Percentiles rank a stretch among this genome's conserved stretches.
These are phyloP conservation scores for Trichoderma breve DNA, from an alignment of 2,329 filamentous ascomycete species.

Conservation along the genomic window DNA sequence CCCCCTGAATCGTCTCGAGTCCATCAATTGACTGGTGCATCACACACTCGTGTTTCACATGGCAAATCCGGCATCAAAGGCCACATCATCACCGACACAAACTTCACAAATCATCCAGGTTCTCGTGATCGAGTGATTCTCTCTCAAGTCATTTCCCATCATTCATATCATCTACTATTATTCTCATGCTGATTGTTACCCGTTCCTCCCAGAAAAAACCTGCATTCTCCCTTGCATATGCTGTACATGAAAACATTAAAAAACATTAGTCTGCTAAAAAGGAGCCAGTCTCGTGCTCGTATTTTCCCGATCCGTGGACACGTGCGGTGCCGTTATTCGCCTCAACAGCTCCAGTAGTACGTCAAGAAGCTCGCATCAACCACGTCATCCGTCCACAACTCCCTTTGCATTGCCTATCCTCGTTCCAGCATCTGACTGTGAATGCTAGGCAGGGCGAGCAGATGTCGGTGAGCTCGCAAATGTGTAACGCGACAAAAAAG, in stretches of 20 bases:
- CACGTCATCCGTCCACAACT: not conserved
- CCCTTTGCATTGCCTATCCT: not conserved
- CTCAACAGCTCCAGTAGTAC: not conserved
- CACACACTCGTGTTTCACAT: not conserved
- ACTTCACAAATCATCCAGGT: not conserved
- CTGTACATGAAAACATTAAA: slow-evolving; percentile 23
- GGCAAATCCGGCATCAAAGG: not conserved
- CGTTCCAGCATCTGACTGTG: not conserved
- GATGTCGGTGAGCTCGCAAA: not conserved
- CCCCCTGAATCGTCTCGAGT: not conserved
- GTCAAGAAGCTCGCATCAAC: not conserved
- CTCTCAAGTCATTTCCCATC: slow-evolving; percentile 3
- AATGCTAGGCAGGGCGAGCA: not conserved
- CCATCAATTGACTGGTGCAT: not conserved
- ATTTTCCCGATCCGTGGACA: not conserved
- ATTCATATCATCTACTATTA: slow-evolving; percentile 16
- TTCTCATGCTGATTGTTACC: slow-evolving; percentile 21
- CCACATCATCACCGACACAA: not conserved
- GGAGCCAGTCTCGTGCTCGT: slow-evolving; percentile 13
- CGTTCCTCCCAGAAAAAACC: slow-evolving; percentile 18
- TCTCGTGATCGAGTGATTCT: not conserved
- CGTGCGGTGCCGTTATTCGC: not conserved
- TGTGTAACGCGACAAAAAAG: not conserved
- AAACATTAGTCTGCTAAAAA: slow-evolving; percentile 17
- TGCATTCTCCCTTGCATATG: slow-evolving; percentile 22